phyloP scores from a whole-genome alignment of 139 green algal genomes.

The Spirogloea muscicola region DNA sequence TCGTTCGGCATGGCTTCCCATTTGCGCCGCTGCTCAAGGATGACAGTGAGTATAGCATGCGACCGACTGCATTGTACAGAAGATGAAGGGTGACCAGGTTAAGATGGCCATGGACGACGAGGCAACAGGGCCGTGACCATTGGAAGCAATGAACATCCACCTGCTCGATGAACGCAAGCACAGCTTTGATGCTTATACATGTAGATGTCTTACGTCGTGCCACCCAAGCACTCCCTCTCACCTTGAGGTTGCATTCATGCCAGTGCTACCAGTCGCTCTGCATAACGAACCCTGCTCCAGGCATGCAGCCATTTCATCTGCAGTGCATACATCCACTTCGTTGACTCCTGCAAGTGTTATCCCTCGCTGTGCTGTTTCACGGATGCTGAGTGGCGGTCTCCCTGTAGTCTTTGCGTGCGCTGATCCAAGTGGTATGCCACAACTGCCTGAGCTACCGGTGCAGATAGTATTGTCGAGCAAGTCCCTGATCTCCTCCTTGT shows the following conservation, averaged over 20 bases:
- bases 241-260: conserved; percentile 78
- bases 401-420: no score
- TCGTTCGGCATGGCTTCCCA: not conserved
- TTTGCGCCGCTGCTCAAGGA: conserved; percentile 75
- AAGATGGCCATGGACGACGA: no score
- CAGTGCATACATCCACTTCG: conserved; percentile 62
- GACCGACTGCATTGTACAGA: conserved; percentile 51
- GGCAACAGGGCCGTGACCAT: no score
- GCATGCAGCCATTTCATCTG: conserved; percentile 70
- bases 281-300: conserved; percentile 71
- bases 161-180: not conserved
- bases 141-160: not conserved
- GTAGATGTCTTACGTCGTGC: no score
- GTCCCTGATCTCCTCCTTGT: conserved; percentile 47
- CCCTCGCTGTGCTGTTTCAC: conserved; percentile 48
- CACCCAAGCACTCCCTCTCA: not conserved
- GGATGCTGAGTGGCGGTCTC: conserved; percentile 30
- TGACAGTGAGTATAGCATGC: conserved; percentile 95
- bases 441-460: no score
- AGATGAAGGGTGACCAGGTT: not conserved
- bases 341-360: conserved; percentile 52
- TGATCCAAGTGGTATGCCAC: no score
- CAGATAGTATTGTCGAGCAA: no score
- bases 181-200: no score
- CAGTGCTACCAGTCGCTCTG: conserved; percentile 71